These are phyloP conservation scores for Aureobasidium sp. DNA, from an alignment of 2,329 filamentous ascomycete genomes.

Conservation along the genomic window DNA sequence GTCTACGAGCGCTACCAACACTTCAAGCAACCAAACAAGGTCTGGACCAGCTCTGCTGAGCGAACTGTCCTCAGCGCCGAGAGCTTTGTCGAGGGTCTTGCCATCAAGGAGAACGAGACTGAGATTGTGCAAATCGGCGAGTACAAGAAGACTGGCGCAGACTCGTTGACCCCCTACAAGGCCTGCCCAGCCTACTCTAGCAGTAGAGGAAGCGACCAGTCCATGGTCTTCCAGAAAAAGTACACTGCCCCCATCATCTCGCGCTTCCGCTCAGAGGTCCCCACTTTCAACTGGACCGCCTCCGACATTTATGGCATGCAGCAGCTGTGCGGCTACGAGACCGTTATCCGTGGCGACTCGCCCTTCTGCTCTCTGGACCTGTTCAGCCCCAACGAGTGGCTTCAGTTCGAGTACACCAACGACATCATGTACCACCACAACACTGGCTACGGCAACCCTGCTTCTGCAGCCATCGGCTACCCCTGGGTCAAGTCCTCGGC, in stretches of 20 bases:
- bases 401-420: constrained; percentile 57
- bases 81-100: constrained; percentile 49
- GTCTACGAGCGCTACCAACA: constrained; percentile 50
- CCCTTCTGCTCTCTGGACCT: constrained; percentile 53
- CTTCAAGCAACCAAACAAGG: constrained; percentile 43
- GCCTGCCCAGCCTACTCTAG: constrained; percentile 55
- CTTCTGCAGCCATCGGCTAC: constrained; percentile 51
- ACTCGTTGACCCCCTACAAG: constrained; percentile 56
- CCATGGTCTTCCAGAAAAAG: constrained; percentile 37
- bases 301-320: constrained; percentile 57
- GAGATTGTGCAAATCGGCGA: constrained; percentile 49
- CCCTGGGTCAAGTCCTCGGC: constrained; percentile 59
- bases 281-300: constrained; percentile 53
- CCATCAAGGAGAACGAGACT: constrained; percentile 45
- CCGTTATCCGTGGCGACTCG: constrained; percentile 55
- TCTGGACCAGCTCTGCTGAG: constrained; percentile 57
- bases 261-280: constrained; percentile 45
- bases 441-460: constrained; percentile 51
- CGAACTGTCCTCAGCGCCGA: constrained; percentile 50
- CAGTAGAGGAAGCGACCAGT: constrained; percentile 47
- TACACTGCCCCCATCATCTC: constrained; percentile 55
- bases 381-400: constrained; percentile 53
- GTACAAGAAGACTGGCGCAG: constrained; percentile 47
- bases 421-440: constrained; percentile 64
- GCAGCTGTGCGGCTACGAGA: constrained; percentile 64